Evolutionary conservation across 768 basidiomycete genomes (phyloP), one percentile per base, ranked within the genome.

Genomic region (Hygrophoropsis aurantiaca): DNA sequence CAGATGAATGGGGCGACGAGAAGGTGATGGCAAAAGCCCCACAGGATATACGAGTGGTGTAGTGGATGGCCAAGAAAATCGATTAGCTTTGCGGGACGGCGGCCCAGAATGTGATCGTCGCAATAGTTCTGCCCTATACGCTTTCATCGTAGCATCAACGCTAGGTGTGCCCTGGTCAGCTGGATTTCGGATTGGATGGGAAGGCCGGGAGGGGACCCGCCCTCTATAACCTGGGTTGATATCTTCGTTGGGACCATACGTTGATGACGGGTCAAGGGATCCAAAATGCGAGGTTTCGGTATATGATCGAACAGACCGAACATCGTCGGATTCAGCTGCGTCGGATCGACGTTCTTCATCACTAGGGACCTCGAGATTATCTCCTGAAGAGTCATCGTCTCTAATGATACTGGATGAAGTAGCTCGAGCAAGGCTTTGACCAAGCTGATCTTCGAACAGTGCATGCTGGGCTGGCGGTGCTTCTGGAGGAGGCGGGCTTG

Each of bases 401-500:
- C 85, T 72, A 3, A 82, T 80, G 5, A 74, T 76, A 1, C 75
- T 77, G 2, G 84, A 74, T 16, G 79, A 72, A 2, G 88, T 90
- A 11, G 87, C 89, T 10, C 90, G 67, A 36, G 79, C 80, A 16
- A 91, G 67, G 0, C 85, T 74, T 41, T 77, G 74, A 18, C 80
- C 88, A 11, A 91, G 73, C 42, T 82, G 74, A 49, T 74, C 78
- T 59, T 88, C 84, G 56, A 87, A 91, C 16, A 81, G 67, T 2
- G 77, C 74, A 39, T 80, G 87, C 54, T 80, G 86, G 19, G 75
- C 77, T 9, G 78, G 73, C 0, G 89, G 74, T 1, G 88, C 90
- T 56, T 85, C 86, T 1, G 83, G 80, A 3, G 89, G 87, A 20
- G 90, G 89, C 8, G 89, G 88, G 54, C 87, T 90, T 2, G 89